phyloP scores from a whole-genome alignment of 2,329 filamentous ascomycete genomes.

The Penicillium sumatraense region DNA sequence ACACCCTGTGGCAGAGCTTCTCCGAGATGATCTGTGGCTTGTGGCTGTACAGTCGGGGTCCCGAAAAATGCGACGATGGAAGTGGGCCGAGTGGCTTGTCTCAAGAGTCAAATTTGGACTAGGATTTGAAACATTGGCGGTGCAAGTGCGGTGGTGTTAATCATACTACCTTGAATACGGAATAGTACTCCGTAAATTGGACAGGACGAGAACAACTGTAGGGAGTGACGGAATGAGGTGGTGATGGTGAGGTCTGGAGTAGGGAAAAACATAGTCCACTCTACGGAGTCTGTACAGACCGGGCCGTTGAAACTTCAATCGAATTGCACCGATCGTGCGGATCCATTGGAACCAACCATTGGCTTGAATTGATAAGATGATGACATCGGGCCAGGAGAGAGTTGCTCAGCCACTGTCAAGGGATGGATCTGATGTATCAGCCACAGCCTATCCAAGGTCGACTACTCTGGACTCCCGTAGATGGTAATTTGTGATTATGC shows the following conservation, averaged over 20 bases:
- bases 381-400: background rate
- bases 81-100: constrained; percentile 1
- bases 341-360: background rate
- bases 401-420: constrained; percentile 2
- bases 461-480: background rate
- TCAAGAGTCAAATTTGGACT: background rate
- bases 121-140: background rate
- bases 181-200: too few relatives aligned
- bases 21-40: background rate
- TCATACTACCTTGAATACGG: too few relatives aligned
- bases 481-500: background rate
- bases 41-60: constrained; percentile 5
- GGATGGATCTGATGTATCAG: constrained; percentile 1
- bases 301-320: background rate
- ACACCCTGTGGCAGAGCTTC: background rate
- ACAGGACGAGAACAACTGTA: too few relatives aligned
- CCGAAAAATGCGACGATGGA: background rate
- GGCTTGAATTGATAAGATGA: background rate
- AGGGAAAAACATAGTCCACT: too few relatives aligned
- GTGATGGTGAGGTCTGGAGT: background rate
- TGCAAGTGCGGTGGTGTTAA: background rate
- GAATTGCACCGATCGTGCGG: background rate
- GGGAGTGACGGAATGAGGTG: too few relatives aligned
- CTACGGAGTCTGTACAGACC: too few relatives aligned
- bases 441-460: background rate